Percentiles rank a stretch among this genome's conserved stretches.
These are phyloP conservation scores for Suhomyces bolitotheri DNA, from an alignment of 1,139 yeast species.

Conservation along the genomic window DNA sequence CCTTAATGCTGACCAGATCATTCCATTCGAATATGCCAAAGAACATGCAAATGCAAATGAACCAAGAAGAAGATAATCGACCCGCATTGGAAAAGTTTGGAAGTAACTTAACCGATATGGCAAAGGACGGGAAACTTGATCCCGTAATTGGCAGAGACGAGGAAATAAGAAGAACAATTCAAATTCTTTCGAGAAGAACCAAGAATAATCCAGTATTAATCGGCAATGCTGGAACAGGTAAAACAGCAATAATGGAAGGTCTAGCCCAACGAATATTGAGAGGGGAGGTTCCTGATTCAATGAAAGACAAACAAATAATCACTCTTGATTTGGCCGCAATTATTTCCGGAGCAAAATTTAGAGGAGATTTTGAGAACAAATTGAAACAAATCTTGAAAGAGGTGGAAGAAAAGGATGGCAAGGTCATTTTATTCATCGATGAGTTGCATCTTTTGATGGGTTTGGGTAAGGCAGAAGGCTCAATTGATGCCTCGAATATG, in stretches of 20 bases:
- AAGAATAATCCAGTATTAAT: slow-evolving; percentile 92
- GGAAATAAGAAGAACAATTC: slow-evolving; percentile 89
- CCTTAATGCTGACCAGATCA: slow-evolving; percentile 1
- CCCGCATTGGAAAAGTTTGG: slow-evolving; percentile 88
- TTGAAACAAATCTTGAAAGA: slow-evolving; percentile 82
- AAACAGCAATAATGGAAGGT: slow-evolving; percentile 95
- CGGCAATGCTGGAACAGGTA: slow-evolving; percentile 98
- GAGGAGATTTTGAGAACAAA: slow-evolving; percentile 95
- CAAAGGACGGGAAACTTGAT: slow-evolving; percentile 86
- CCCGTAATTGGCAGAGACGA: slow-evolving; percentile 98
- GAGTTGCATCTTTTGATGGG: slow-evolving; percentile 91
- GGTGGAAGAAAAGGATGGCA: slow-evolving; percentile 78
- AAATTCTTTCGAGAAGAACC: slow-evolving; percentile 86
- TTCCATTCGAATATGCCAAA: slow-evolving; percentile 23
- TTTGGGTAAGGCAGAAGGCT: slow-evolving; percentile 91
- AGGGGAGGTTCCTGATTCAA: slow-evolving; percentile 92
- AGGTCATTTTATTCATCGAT: slow-evolving; percentile 82
- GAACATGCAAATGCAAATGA: slow-evolving; percentile 42
- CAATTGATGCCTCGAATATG: slow-evolving; percentile 92
- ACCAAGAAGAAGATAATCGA: slow-evolving; percentile 53
- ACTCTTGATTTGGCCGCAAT: slow-evolving; percentile 86
- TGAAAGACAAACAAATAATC: slow-evolving; percentile 80
- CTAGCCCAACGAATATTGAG: slow-evolving; percentile 88
- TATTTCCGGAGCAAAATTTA: slow-evolving; percentile 90
- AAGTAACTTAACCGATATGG: slow-evolving; percentile 82